phyloP scores from a whole-genome alignment of 306 rosid species.

The Glycyrrhiza uralensis region DNA sequence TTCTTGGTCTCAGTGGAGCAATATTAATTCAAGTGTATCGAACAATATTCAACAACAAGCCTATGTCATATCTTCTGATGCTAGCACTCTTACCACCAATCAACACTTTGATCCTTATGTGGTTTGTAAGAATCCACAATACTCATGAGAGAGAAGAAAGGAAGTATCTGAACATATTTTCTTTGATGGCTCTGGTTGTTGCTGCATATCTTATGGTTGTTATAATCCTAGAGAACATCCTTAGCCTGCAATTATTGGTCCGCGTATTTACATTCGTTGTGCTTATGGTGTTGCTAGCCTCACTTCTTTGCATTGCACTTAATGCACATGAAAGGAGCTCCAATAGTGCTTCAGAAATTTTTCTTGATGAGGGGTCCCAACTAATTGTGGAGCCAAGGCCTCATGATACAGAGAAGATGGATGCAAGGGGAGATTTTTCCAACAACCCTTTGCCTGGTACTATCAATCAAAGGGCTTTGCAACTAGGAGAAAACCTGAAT shows the following conservation, averaged over 20 bases:
- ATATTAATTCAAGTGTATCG: constrained; percentile 61
- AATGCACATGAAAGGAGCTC: constrained; percentile 39
- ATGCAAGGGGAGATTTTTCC: constrained; percentile 12
- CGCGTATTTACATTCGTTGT: constrained; percentile 31
- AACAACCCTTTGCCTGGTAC: constrained; percentile 12
- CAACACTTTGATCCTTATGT: constrained; percentile 51
- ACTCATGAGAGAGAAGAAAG: constrained; percentile 38
- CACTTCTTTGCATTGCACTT: constrained; percentile 55
- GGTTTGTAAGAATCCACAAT: constrained; percentile 65
- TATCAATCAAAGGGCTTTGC: constrained; percentile 9
- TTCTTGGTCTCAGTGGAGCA: constrained; percentile 89
- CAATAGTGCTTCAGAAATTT: not conserved
- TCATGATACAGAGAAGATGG: constrained; percentile 6
- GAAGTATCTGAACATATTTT: constrained; percentile 60
- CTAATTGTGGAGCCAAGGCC: constrained; percentile 23
- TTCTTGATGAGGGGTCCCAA: constrained; percentile 27
- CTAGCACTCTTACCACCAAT: constrained; percentile 67
- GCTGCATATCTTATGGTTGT: constrained; percentile 64
- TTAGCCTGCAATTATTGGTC: constrained; percentile 37
- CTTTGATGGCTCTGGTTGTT: constrained; percentile 49
- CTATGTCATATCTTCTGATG: constrained; percentile 58
- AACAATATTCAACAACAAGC: constrained; percentile 47
- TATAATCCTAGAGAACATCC: constrained; percentile 50
- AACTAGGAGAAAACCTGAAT: constrained; percentile 37
- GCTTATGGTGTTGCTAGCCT: constrained; percentile 51